Conservation (phyloP, 176 grass and related monocot genomes). For the Musa itinerans region DNA sequence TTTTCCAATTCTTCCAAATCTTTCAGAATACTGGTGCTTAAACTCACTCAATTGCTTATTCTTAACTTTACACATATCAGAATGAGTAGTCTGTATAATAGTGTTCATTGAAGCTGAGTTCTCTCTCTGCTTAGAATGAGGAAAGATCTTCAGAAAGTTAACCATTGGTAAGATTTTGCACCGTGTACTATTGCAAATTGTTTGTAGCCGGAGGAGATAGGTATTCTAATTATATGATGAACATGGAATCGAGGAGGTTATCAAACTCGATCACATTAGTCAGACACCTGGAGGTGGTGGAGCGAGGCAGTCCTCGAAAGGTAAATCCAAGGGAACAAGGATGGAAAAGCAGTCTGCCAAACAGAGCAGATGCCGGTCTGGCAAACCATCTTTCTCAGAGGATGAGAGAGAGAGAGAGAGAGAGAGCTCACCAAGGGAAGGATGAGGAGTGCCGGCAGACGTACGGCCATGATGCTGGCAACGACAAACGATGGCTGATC, state of each 20-base stretch:
- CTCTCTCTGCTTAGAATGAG: neutral
- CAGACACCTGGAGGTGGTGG: neutral
- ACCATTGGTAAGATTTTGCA: neutral
- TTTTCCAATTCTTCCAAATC: no score
- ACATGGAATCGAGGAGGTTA: neutral
- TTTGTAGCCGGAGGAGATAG: no score
- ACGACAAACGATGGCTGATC: neutral
- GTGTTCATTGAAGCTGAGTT: neutral
- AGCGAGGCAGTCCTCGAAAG: neutral
- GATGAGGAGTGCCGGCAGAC: neutral
- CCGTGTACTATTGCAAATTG: neutral
- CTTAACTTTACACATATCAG: neutral
- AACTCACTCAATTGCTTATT: no score
- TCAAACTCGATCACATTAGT: neutral
- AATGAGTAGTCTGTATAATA: neutral
- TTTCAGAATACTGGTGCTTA: no score
- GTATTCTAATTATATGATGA: neutral
- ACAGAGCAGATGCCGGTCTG: no score
- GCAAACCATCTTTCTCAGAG: neutral
- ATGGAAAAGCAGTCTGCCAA: no score
- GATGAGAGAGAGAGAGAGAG: neutral
- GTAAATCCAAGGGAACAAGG: neutral
- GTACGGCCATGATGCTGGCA: no score
- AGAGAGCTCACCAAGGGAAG: neutral
- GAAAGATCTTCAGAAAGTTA: neutral